Evolutionary conservation across 139 green algal genomes (phyloP), one percentile per base, ranked within the genome.

Genomic region (Chlamydomonas schloesseri): DNA sequence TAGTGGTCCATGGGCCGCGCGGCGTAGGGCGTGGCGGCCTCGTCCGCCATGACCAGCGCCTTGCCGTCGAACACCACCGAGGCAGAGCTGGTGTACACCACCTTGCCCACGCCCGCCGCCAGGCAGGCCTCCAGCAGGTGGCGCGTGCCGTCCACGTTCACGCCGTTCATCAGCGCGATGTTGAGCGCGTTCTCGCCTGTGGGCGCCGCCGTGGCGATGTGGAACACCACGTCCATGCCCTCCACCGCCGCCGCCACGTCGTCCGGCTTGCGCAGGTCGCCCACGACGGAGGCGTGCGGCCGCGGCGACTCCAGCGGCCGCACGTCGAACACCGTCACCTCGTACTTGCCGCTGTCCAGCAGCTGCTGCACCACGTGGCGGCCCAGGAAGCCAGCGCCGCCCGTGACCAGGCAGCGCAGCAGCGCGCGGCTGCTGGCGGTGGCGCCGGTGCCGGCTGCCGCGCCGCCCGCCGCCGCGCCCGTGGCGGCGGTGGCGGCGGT

Each of bases 61-160:
- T 69, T 78, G n/a, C 96, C 96, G 29, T 98, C 93, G 87, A 98
- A 99, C 26, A 98, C 96, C 0, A 98, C 96, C 73, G 92, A 96
- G 28, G 96, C 94, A 9, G 89, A 95, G 90, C 89, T 95, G 60
- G 96, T 98, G 90, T 95, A 97, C 18, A 98, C 91, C 33, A 98
- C 87, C 26, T 76, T 87, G 29, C 65, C 62, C 11, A 98, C 92
- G 31, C 81, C 82, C 6, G 29, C 62, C 24, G 86, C 73, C 31
- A 91, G n/a, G 88, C 94, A 97, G 3, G 94, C 96, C 1, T 94
- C 87, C 18, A 99, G 87, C 60, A 99, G 91, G 74, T 98, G 90
- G 2, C 81, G 71, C 1, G 96, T 98, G 82, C 96, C 96, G 42
- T 93, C 86, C 53, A 99, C 93, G 80, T 99, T 99, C 13, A 99